A percentile compares a stretch with the other conserved stretches of the same genome.
These are phyloP conservation scores for Venturia nashicola DNA, from an alignment of 2,329 filamentous ascomycete species.

Conservation along the genomic window DNA sequence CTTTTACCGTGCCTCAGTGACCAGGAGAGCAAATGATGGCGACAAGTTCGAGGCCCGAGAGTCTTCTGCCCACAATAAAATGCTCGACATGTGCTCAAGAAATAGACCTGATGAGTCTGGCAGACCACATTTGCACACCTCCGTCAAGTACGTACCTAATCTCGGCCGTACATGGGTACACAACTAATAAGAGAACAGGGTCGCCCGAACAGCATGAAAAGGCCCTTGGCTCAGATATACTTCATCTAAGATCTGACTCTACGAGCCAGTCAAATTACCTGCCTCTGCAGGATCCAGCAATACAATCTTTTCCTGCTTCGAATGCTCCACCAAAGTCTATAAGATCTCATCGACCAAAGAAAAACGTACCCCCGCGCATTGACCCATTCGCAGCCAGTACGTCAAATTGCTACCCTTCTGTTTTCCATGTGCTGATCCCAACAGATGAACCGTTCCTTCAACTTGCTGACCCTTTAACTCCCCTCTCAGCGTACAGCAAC, in stretches of 20 bases:
- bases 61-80: conserved; percentile 66
- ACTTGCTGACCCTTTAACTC: conserved; percentile 46
- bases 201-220: conserved; percentile 16
- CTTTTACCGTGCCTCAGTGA: neutral
- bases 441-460: conserved; percentile 43
- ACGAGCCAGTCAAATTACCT: neutral
- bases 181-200: conserved; percentile 4
- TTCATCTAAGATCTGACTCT: conserved; percentile 11
- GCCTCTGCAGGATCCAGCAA: conserved; percentile 1
- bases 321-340: conserved; percentile 14
- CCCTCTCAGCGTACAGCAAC: conserved; percentile 39
- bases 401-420: conserved; percentile 17
- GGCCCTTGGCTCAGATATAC: conserved; percentile 10
- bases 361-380: conserved; percentile 40
- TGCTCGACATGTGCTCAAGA: conserved; percentile 64
- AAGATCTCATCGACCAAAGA: conserved; percentile 26
- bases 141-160: conserved; percentile 26
- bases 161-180: neutral
- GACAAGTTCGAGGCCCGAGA: conserved; percentile 40
- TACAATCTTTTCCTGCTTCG: neutral
- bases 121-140: conserved; percentile 61
- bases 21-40: conserved; percentile 17
- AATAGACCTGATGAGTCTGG: conserved; percentile 76
- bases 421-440: conserved; percentile 27
- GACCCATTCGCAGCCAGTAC: conserved; percentile 47